A percentile compares a stretch with the other conserved stretches of the same genome.
Conservation (phyloP, 192 early-diverging fungal species). For the Rhizophagus prolifer region DNA sequence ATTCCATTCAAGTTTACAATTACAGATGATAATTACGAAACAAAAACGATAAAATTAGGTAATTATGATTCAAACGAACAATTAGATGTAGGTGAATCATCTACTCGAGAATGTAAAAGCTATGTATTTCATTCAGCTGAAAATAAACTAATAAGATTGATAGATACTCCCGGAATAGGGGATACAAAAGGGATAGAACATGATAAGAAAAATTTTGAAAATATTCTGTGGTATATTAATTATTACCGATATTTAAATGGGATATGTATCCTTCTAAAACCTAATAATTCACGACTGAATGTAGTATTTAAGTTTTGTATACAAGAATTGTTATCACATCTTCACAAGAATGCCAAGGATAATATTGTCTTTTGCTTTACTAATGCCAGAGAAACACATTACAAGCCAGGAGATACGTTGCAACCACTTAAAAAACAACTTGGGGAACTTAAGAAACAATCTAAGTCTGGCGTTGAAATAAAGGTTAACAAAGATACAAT, state of each 20-base stretch:
- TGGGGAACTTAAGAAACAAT: constrained; percentile 15
- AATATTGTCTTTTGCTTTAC: constrained; percentile 40
- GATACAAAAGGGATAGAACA: constrained; percentile 31
- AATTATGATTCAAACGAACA: constrained; percentile 21
- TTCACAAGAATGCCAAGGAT: constrained; percentile 31
- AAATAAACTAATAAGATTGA: constrained; percentile 29
- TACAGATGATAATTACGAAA: constrained; percentile 17
- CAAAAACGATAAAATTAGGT: constrained; percentile 16
- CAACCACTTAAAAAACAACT: constrained; percentile 21
- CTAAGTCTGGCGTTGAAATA: constrained; percentile 7
- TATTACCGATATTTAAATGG: constrained; percentile 28
- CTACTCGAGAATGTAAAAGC: constrained; percentile 24
- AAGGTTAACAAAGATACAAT: constrained; percentile 16
- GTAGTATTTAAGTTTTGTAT: constrained; percentile 31
- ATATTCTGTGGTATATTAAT: constrained; percentile 23
- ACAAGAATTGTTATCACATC: constrained; percentile 32
- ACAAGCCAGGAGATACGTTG: constrained; percentile 32
- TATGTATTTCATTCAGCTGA: constrained; percentile 33
- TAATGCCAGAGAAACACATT: constrained; percentile 31
- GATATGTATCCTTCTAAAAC: constrained; percentile 32
- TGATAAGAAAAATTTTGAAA: constrained; percentile 33
- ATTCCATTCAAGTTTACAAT: constrained; percentile 30
- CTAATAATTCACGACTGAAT: constrained; percentile 28
- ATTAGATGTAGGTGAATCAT: constrained; percentile 6
- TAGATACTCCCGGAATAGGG: constrained; percentile 36